Evolutionary conservation across 306 rosid genomes (phyloP).

Genomic region (Sphenostylis stenocarpa): DNA sequence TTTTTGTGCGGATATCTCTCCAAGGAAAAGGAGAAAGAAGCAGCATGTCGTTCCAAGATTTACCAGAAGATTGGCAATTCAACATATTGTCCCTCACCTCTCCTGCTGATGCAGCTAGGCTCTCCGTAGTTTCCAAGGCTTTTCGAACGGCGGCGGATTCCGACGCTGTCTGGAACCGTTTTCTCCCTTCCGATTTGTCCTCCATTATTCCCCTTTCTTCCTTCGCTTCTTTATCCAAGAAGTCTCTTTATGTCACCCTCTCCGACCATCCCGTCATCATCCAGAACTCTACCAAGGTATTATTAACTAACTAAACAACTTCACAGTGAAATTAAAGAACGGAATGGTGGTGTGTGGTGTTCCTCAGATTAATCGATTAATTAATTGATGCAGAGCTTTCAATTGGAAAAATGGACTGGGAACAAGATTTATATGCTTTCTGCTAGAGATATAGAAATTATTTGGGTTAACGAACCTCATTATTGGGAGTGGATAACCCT

Average conservation of each 20-base stretch:
- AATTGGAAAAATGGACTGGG: constrained; percentile 41
- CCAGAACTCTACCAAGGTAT: constrained; percentile 18
- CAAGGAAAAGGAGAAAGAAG: too few relatives aligned
- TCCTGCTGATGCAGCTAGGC: constrained; percentile 13
- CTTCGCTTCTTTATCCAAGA: background rate
- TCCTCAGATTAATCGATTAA: too few relatives aligned
- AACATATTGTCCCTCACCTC: background rate
- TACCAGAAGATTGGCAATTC: constrained; percentile 31
- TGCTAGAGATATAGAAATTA: constrained; percentile 28
- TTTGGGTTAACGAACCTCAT: constrained; percentile 11
- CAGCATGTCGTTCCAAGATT: background rate
- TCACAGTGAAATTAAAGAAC: too few relatives aligned
- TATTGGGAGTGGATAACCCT: constrained; percentile 36
- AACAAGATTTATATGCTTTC: constrained; percentile 45
- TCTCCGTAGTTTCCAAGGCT: constrained; percentile 3
- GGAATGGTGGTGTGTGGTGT: too few relatives aligned
- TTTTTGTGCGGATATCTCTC: too few relatives aligned
- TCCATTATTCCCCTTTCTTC: background rate
- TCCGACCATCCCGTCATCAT: background rate
- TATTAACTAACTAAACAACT: too few relatives aligned
- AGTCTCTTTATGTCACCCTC: constrained; percentile 11
- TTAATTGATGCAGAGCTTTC: constrained; percentile 35
- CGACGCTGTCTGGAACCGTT: background rate
- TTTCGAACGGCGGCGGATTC: constrained; percentile 28
- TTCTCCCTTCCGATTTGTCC: constrained; percentile 11